Conservation (phyloP, 306 rosid species). For the Sphenostylis stenocarpa region DNA sequence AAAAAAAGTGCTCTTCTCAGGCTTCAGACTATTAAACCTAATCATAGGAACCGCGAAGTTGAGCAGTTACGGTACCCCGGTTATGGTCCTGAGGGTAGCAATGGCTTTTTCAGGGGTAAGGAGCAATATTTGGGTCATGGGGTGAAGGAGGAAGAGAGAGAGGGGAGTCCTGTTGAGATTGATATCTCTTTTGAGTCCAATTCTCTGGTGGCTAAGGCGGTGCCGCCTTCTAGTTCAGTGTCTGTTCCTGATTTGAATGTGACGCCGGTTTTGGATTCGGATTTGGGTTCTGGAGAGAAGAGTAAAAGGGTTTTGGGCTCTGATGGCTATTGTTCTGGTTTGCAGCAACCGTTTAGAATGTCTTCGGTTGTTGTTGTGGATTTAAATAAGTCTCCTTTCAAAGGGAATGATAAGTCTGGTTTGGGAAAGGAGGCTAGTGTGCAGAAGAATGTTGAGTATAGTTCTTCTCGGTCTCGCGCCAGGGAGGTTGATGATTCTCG, state of each 20-base stretch:
- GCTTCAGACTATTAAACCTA: slow-evolving; percentile 60
- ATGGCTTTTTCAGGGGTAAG: slow-evolving; percentile 53
- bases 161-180: slow-evolving; percentile 69
- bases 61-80: slow-evolving; percentile 52
- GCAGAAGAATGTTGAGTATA: slow-evolving; percentile 37
- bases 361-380: slow-evolving; percentile 31
- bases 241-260: slow-evolving; percentile 34
- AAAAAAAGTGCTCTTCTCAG: slow-evolving; percentile 95
- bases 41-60: slow-evolving; percentile 54
- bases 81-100: slow-evolving; percentile 48
- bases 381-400: slow-evolving; percentile 26
- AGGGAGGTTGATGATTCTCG: slow-evolving; percentile 17
- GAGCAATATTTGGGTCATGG: slow-evolving; percentile 49
- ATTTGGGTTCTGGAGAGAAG: slow-evolving; percentile 25
- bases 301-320: slow-evolving; percentile 20
- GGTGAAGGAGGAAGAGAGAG: slow-evolving; percentile 52
- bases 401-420: slow-evolving; percentile 25
- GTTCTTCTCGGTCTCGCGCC: slow-evolving; percentile 34
- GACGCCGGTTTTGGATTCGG: slow-evolving; percentile 24
- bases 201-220: slow-evolving; percentile 87
- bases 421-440: slow-evolving; percentile 32
- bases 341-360: slow-evolving; percentile 20
- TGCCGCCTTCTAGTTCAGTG: slow-evolving; percentile 44
- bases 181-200: slow-evolving; percentile 88
- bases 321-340: slow-evolving; percentile 33